A percentile compares a stretch with the other conserved stretches of the same genome.
phyloP scores from a whole-genome alignment of 2,329 filamentous ascomycete species.

The Penicillium sp. region DNA sequence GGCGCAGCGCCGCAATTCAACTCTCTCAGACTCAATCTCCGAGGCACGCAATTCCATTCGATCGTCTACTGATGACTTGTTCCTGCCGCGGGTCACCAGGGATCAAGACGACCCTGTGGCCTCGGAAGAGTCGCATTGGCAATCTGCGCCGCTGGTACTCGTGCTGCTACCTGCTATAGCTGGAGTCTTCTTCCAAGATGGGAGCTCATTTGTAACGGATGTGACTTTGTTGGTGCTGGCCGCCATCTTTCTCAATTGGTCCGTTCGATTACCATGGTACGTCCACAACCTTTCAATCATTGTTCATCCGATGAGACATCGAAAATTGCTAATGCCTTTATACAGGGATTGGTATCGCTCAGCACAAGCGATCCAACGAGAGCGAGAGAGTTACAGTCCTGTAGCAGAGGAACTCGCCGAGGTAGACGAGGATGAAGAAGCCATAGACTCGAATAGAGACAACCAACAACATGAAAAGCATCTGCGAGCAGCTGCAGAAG shows the following conservation, averaged over 20 bases:
- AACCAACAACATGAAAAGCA: conserved; percentile 8
- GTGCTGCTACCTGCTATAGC: conserved; percentile 84
- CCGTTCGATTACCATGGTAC: conserved; percentile 85
- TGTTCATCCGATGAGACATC: conserved; percentile 1
- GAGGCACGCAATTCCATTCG: conserved; percentile 66
- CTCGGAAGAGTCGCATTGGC: conserved; percentile 67
- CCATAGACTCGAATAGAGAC: conserved; percentile 8
- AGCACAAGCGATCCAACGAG: conserved; percentile 64
- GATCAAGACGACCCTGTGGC: conserved; percentile 35
- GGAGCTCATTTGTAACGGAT: conserved; percentile 80
- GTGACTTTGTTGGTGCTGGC: conserved; percentile 77
- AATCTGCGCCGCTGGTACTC: conserved; percentile 78
- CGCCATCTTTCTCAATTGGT: conserved; percentile 89
- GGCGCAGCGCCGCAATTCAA: conserved; percentile 69
- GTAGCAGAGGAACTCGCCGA: conserved; percentile 21
- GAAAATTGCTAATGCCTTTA: conserved; percentile 1
- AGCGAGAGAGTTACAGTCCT: conserved; percentile 26
- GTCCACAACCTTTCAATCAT: conserved; percentile 24
- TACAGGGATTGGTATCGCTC: conserved; percentile 72
- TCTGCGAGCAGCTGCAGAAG: conserved; percentile 18
- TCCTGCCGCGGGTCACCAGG: conserved; percentile 57
- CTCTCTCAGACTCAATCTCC: conserved; percentile 72
- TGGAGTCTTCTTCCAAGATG: conserved; percentile 81
- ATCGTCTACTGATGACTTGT: conserved; percentile 69
- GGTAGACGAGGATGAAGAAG: conserved; percentile 29